Conservation (phyloP, 306 rosid genomes). For the Rosa lucieae region DNA sequence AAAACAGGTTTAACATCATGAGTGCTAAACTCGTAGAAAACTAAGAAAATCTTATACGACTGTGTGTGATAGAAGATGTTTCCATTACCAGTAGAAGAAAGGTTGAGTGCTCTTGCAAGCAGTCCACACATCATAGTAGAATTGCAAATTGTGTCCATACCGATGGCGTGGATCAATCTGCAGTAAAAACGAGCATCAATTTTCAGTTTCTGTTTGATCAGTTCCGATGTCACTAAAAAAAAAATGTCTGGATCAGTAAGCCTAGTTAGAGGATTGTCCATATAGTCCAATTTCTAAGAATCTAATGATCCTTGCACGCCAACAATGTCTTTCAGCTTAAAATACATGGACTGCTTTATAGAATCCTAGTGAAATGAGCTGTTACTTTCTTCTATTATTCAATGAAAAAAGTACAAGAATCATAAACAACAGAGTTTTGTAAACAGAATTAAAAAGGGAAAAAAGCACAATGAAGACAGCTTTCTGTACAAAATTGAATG, state of each 20-base stretch:
- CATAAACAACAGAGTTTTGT: neutral
- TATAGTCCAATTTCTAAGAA: neutral
- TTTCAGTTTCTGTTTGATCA: neutral
- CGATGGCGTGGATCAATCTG: conserved; percentile 61
- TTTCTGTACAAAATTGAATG: neutral
- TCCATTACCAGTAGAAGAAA: conserved; percentile 54
- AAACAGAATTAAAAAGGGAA: neutral
- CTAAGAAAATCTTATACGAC: neutral
- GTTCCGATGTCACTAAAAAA: neutral
- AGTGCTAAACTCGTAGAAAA: neutral
- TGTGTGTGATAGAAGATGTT: neutral
- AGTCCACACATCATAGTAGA: conserved; percentile 44
- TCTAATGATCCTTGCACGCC: neutral
- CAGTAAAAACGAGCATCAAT: neutral
- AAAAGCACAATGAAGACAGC: neutral
- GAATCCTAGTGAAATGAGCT: neutral
- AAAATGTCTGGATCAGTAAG: neutral
- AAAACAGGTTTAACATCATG: neutral
- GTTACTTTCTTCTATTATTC: neutral
- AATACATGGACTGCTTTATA: neutral
- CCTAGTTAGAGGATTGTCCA: neutral
- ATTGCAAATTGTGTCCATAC: conserved; percentile 51
- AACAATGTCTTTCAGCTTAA: neutral
- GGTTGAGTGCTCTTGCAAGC: conserved; percentile 46
- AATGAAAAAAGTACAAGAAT: neutral